Base-by-base conservation (phyloP, 2,329 filamentous ascomycete species). In the Didymella lethalis region DNA sequence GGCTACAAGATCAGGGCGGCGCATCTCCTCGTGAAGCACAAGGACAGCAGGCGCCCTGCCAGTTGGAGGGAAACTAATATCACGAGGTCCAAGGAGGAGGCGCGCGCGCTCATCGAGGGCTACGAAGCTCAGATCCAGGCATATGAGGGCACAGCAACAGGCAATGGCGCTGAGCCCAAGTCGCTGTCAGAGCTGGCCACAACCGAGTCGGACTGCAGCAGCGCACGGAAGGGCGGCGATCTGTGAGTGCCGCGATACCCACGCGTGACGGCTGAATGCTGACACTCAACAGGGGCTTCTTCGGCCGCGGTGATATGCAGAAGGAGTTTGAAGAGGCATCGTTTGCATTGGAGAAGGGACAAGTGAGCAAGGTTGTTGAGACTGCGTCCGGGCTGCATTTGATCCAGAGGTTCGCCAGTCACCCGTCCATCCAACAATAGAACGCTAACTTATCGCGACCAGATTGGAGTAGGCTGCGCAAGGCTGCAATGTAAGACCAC, bases 261-360 rank as follows among this genome's bases (percentile, higher is more conserved):
- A 32, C 18, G 16, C 34, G 16, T 38, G 25, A 45, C 29, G 44
- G 48, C 12, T 45, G 49, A 31, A 20, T 46, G 52, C 53, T 53
- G 45, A 62, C 50, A 44, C 52, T 10, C 18, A 47, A 40, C 52
- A 89, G 87, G 64, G 95, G 95, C 20, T 97, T 93, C 79, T 99
- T 99, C 78, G 93, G 92, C 55, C 88, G 86, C 71, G 92, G 93
- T 28, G 94, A 98, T 73, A 99, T 99, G 95, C 95, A 99, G 78
- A 94, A 93, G 82, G 94, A 97, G 80, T 99, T 99, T 74, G 95
- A 99, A 80, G 92, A 97, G 56, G 93, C 93, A 4, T 90, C 95
- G 1, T 99, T 99, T 80, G 89, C 86, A n/a, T 83, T 99, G 54
- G 86, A 93, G 78, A 89, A 90, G 2, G 93, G 93, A 32, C 87